phyloP scores from a whole-genome alignment of 352 stramenopile species.

The Pythium folliculosum region DNA sequence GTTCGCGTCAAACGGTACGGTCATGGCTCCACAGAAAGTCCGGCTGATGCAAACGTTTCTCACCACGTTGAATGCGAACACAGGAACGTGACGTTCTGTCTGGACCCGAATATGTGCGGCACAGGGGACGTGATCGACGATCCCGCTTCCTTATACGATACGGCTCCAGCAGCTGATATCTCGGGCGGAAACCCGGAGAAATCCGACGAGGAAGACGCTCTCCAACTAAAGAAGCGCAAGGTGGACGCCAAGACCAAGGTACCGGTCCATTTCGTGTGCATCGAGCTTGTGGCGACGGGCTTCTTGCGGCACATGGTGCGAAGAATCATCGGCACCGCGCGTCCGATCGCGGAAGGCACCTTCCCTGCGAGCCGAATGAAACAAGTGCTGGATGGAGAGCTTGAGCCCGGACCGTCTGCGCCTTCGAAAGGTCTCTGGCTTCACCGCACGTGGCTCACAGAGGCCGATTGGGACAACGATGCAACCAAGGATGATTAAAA shows the following conservation, averaged over 20 bases:
- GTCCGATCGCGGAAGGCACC: constrained; percentile 76
- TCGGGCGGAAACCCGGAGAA: neutral
- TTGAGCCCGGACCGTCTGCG: constrained; percentile 65
- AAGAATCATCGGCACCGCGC: constrained; percentile 79
- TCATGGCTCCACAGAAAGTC: neutral
- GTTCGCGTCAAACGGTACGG: constrained; percentile 64
- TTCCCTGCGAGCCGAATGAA: constrained; percentile 57
- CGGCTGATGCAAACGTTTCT: no score
- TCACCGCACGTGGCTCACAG: constrained; percentile 81
- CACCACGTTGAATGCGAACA: neutral
- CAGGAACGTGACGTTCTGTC: constrained; percentile 73
- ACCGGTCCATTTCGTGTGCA: constrained; percentile 75
- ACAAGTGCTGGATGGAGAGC: constrained; percentile 58
- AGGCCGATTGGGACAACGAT: constrained; percentile 73
- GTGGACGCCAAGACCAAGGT: constrained; percentile 17
- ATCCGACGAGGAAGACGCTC: constrained; percentile 22
- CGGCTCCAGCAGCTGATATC: neutral
- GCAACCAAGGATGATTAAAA: constrained; percentile 28
- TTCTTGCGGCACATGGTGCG: constrained; percentile 90
- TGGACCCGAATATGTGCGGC: constrained; percentile 60
- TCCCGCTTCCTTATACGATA: constrained; percentile 31
- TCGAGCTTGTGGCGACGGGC: constrained; percentile 81
- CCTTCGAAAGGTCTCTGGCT: constrained; percentile 82
- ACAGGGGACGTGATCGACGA: constrained; percentile 54
- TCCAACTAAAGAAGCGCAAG: constrained; percentile 41